Conservation (phyloP, 495 filamentous ascomycete species). For the Hypomontagnella monticulosa region DNA sequence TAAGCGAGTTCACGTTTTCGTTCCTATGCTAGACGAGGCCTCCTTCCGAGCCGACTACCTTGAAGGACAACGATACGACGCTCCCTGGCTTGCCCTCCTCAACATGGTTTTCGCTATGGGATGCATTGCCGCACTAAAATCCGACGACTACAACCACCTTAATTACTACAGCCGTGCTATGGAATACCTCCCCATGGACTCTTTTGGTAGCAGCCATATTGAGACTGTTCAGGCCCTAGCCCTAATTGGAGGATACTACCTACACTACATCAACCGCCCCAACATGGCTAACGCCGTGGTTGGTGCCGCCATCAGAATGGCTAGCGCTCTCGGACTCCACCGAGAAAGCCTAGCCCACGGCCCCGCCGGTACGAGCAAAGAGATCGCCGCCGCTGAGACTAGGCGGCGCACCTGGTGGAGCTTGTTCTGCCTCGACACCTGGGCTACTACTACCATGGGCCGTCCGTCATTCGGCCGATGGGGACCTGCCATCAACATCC, state of each 20-base stretch:
- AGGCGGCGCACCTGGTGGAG: constrained; percentile 83
- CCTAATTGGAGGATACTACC: constrained; percentile 78
- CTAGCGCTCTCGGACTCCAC: constrained; percentile 76
- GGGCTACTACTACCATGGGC: constrained; percentile 80
- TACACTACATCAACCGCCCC: constrained; percentile 81
- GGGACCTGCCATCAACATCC: constrained; percentile 77
- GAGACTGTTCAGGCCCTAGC: constrained; percentile 76
- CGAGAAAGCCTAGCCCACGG: constrained; percentile 69
- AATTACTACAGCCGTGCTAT: constrained; percentile 77
- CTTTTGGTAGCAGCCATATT: constrained; percentile 73
- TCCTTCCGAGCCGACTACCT: constrained; percentile 78
- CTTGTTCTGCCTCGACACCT: constrained; percentile 81
- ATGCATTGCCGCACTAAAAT: constrained; percentile 74
- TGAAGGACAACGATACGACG: constrained; percentile 71
- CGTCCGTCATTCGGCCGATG: constrained; percentile 79
- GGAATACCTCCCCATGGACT: constrained; percentile 72
- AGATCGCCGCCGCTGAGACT: constrained; percentile 67
- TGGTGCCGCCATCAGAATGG: constrained; percentile 76
- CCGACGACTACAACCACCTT: constrained; percentile 75
- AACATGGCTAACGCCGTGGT: constrained; percentile 76
- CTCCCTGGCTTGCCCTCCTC: constrained; percentile 77
- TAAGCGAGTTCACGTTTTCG: constrained; percentile 75
- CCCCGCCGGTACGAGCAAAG: constrained; percentile 51
- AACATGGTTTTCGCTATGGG: constrained; percentile 87
- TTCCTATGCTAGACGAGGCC: constrained; percentile 80